Evolutionary conservation across 768 basidiomycete species (phyloP).

Genomic region (Termitomyces sp.): DNA sequence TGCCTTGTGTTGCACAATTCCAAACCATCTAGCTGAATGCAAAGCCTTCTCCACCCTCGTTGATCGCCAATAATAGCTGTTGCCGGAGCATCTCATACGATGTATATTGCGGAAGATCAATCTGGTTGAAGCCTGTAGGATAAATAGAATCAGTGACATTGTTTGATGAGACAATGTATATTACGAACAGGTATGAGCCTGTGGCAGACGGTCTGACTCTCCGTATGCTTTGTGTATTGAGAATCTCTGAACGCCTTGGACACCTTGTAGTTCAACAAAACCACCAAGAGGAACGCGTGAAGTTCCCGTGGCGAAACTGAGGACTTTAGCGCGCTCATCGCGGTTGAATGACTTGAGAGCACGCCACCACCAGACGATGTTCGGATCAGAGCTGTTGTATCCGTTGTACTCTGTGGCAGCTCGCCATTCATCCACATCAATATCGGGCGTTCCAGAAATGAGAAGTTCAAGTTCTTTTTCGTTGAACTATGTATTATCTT

Average conservation of each 20-base stretch:
- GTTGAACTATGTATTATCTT: conserved; percentile 58
- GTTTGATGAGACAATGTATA: neutral
- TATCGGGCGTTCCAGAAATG: conserved; percentile 96
- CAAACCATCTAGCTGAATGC: conserved; percentile 53
- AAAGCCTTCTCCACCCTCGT: conserved; percentile 94
- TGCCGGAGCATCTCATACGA: conserved; percentile 96
- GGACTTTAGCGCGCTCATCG: conserved; percentile 92
- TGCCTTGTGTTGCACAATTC: conserved; percentile 20
- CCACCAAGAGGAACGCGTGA: conserved; percentile 93
- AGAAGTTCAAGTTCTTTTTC: conserved; percentile 92
- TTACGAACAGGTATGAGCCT: conserved; percentile 82
- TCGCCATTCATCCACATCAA: conserved; percentile 97
- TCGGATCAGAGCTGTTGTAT: conserved; percentile 84
- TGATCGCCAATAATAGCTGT: conserved; percentile 86
- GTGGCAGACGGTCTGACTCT: conserved; percentile 76
- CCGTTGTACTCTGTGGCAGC: conserved; percentile 89
- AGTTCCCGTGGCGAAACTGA: conserved; percentile 94
- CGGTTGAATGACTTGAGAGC: conserved; percentile 96
- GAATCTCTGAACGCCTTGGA: conserved; percentile 91
- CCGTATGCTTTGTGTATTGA: conserved; percentile 95
- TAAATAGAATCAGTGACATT: conserved; percentile 11
- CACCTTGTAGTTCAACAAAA: conserved; percentile 92
- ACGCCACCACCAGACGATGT: conserved; percentile 99
- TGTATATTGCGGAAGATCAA: conserved; percentile 90
- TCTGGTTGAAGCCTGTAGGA: conserved; percentile 80